Evolutionary conservation across 2,329 filamentous ascomycete species (phyloP), one percentile per base, ranked within the genome.

Genomic region (Fusarium setosum): DNA sequence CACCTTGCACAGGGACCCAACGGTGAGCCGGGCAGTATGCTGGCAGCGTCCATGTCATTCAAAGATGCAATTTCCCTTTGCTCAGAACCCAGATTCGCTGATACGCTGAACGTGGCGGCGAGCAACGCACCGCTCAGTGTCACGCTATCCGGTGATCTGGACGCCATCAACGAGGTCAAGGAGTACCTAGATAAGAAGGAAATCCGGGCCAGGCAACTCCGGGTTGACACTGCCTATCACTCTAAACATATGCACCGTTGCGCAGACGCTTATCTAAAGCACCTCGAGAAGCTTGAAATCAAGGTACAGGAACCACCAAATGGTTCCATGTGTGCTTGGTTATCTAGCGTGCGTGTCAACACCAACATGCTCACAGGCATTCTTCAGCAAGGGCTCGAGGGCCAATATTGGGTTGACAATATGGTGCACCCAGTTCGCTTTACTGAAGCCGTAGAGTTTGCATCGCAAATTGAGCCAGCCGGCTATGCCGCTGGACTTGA

Each of bases 141-240:
- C 12, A 60, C 57, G 1, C 24, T 60, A 6, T 60, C 57, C 1
- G 57, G 57, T 10, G 53, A 60, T 1, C n/a, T 37, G 26, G 45
- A 58, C 11, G 53, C 53, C 3, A 58, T 60, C 6, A 3, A 42
- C 2, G 35, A 58, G 21, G 45, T 42, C 2, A 21, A 44, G n/a
- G 21, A 35, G 11, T 37, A 50, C 10, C 32, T 60, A 0, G 54
- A 57, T 6, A 31, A 38, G 18, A 17, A 57, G 20, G 32, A 38
- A 20, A 45, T 23, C 0, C 58, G 58, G 11, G 35, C 18, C 6
- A 53, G 57, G 1, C 20, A 44, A 5, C 29, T 60, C 2, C 58
- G 58, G 11, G 57, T 60, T 17, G 57, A 60, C 2, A 58, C 38
- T 0, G 57, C 53, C 0, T 60, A 60, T 34, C 57, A 60, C 5